Base-by-base conservation (phyloP, 1,139 yeast genomes). In the Sugiyamaella paludigena region DNA sequence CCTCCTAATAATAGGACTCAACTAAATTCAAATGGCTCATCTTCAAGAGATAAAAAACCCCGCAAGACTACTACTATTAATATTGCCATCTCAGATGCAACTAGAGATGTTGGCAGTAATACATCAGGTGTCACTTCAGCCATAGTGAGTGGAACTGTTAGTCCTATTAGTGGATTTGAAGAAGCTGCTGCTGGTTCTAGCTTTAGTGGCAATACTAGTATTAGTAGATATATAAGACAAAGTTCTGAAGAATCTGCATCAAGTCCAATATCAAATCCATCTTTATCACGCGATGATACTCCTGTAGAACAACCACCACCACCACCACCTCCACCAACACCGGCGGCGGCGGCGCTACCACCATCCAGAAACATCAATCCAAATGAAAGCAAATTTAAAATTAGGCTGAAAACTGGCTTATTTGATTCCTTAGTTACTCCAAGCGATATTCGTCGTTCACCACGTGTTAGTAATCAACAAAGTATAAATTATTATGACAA, bases 1-100 rank as follows among this genome's bases (percentile, higher is more conserved):
- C 95, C 95, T 6, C 77, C 78, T 7, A 62, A 72, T 0, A 81
- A 77, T 56, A 26, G 24, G n/a, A 34, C 28, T 16, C 34, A 30
- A 31, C 56, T 31, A 31, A 66, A 58, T 51, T 57, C 41, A 43
- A 47, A 52, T 43, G 44, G 52, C 35, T 29, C 36, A 19, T n/a
- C 10, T 39, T 6, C 29, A 39, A 12, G 40, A 45, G 28, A 45
- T 30, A n/a, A 5, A 7, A n/a, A n/a, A 13, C 19, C 4, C 32
- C 11, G 13, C 16, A 19, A 19, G 24, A n/a, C 31, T 40, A 1
- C 13, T 35, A 11, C 34, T 35, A 29, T 12, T 36, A 19, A 13
- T 39, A 35, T 15, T 12, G n/a, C 33, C 33, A 33, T 11, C 15
- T 13, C 13, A 4, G 16, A 33, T 33, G 11, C 15, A 13, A 11